Conservation (phyloP, 805 yeast genomes). For the Wickerhamomyces pijperi region DNA sequence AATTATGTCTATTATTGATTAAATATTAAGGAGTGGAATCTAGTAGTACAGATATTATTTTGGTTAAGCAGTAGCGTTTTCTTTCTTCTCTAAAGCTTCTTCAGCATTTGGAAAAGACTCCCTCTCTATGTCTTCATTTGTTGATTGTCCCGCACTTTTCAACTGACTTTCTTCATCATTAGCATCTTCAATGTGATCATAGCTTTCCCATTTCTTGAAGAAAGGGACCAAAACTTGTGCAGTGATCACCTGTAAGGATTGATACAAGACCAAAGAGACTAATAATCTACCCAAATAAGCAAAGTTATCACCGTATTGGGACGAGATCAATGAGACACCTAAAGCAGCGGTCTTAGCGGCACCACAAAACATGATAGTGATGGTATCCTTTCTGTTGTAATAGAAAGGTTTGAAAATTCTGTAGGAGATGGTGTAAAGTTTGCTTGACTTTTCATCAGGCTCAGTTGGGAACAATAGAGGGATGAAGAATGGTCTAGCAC, state of each 20-base stretch:
- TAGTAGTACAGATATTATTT: no score
- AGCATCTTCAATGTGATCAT: slow-evolving; percentile 11
- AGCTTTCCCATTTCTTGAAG: slow-evolving; percentile 54
- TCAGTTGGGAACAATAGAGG: slow-evolving; percentile 28
- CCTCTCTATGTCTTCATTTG: no score
- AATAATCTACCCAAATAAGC: slow-evolving; percentile 57
- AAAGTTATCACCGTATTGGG: slow-evolving; percentile 62
- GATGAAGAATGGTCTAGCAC: slow-evolving; percentile 52
- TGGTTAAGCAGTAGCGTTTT: no score
- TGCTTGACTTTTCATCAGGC: slow-evolving; percentile 37
- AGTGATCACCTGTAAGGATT: slow-evolving; percentile 75
- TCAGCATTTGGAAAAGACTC: not conserved
- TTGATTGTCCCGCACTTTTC: not conserved
- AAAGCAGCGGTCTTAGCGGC: slow-evolving; percentile 91
- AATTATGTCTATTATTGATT: no score
- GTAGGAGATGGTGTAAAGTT: slow-evolving; percentile 30
- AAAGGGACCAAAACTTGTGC: slow-evolving; percentile 62
- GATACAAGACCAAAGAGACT: slow-evolving; percentile 78
- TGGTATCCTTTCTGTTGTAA: slow-evolving; percentile 60
- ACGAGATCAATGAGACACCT: slow-evolving; percentile 74
- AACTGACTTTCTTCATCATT: slow-evolving; percentile 12
- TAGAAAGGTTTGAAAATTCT: slow-evolving; percentile 47
- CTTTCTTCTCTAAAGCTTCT: no score
- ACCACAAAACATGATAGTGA: slow-evolving; percentile 75
- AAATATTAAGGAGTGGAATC: no score